Conservation (phyloP, 1,284 basidiomycete genomes). For the Mycena citricolor region DNA sequence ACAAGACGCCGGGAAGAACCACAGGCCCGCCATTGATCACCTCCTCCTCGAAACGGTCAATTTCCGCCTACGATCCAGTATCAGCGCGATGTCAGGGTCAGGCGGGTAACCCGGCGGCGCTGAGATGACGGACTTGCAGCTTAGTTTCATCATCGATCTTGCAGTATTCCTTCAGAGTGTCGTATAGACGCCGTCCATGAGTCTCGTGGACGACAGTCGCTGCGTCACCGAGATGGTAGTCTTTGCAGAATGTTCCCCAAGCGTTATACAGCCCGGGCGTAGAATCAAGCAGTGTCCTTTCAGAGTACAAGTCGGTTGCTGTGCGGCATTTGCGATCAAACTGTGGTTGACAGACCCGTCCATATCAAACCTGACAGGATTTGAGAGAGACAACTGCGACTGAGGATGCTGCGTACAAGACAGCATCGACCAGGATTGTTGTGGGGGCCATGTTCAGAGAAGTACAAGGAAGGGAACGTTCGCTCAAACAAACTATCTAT, state of each 20-base stretch:
- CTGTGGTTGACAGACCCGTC: conserved; percentile 14
- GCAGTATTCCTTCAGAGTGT: conserved; percentile 72
- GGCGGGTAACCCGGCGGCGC: too few species aligned
- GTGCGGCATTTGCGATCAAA: conserved; percentile 6
- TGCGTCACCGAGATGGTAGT: conserved; percentile 56
- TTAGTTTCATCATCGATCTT: conserved; percentile 54
- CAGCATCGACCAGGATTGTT: conserved; percentile 5
- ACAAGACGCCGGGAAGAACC: conserved; percentile 52
- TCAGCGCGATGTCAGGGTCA: too few species aligned
- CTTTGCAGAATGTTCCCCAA: conserved; percentile 58
- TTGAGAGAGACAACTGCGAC: background rate
- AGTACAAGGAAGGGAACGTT: too few species aligned
- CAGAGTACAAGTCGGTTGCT: conserved; percentile 11
- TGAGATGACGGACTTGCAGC: conserved; percentile 46
- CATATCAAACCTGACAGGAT: conserved; percentile 21
- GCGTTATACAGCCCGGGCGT: conserved; percentile 66
- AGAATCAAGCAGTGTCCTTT: conserved; percentile 70
- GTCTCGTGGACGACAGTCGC: conserved; percentile 51
- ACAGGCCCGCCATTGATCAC: conserved; percentile 62
- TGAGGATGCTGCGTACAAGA: background rate
- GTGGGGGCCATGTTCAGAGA: too few species aligned
- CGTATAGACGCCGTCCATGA: conserved; percentile 72
- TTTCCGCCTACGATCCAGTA: conserved; percentile 50
- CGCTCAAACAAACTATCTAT: too few species aligned
- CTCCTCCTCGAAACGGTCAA: conserved; percentile 62